Conservation (phyloP, 2,329 filamentous ascomycete species). For the Aspergillus pseudoglaucus region DNA sequence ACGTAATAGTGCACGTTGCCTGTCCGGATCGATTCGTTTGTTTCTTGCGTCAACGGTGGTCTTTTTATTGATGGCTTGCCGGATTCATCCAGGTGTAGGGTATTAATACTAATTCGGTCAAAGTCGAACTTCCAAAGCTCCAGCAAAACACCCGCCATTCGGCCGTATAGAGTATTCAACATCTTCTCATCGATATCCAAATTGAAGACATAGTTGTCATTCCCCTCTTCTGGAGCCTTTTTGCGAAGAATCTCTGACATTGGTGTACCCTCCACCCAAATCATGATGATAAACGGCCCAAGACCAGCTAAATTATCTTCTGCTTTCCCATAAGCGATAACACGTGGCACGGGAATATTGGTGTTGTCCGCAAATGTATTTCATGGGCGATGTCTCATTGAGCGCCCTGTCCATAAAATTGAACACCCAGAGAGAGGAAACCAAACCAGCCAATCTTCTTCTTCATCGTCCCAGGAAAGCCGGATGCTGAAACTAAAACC, state of each 20-base stretch:
- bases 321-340: slow-evolving; percentile 1
- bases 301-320: slow-evolving; percentile 3
- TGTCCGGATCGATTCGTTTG: slow-evolving; percentile 5
- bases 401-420: slow-evolving; percentile 8
- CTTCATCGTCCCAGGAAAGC: slow-evolving; percentile 8
- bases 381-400: slow-evolving; percentile 5
- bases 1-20: neutral
- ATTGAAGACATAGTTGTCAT: neutral
- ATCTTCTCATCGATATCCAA: neutral
- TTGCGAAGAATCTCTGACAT: slow-evolving; percentile 4
- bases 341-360: slow-evolving; percentile 5
- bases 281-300: slow-evolving; percentile 11
- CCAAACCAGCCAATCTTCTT: slow-evolving; percentile 8
- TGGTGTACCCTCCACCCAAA: slow-evolving; percentile 4
- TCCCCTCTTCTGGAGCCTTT: neutral
- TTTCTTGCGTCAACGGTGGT: neutral
- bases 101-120: slow-evolving; percentile 2
- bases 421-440: slow-evolving; percentile 8
- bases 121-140: slow-evolving; percentile 4
- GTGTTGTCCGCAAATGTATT: slow-evolving; percentile 1
- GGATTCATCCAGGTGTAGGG: neutral
- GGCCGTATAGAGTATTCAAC: slow-evolving; percentile 1
- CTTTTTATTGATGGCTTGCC: neutral
- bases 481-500: slow-evolving; percentile 9
- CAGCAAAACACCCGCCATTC: slow-evolving; percentile 5